Evolutionary conservation across 257 asterid genomes (phyloP).

Genomic region (Cruciata laevipes): DNA sequence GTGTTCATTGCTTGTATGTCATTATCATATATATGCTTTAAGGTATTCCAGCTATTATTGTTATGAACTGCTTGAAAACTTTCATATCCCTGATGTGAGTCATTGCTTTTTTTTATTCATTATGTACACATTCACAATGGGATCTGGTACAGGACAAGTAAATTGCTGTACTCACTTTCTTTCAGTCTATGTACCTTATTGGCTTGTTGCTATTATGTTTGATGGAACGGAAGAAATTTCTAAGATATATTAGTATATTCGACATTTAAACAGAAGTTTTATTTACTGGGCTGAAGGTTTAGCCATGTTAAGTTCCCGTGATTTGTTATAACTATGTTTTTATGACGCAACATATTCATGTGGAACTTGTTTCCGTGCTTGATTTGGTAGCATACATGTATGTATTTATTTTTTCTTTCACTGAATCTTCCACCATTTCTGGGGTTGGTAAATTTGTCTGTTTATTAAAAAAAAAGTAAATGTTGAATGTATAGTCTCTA

Average conservation of each 20-base stretch:
- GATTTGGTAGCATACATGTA: background rate
- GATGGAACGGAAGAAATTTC: background rate
- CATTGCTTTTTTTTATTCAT: background rate
- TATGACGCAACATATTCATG: background rate
- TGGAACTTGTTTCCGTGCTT: background rate
- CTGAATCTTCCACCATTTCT: background rate
- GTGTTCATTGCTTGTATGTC: background rate
- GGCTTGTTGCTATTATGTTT: background rate
- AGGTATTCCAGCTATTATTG: background rate
- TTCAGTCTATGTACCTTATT: background rate
- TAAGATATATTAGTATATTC: background rate
- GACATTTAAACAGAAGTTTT: background rate
- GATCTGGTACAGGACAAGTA: background rate
- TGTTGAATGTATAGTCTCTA: background rate
- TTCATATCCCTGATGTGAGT: background rate
- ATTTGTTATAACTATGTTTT: background rate
- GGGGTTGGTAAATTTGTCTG: background rate
- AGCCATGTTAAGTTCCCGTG: background rate
- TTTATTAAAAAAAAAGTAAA: background rate
- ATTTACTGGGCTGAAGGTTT: background rate
- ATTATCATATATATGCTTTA: background rate
- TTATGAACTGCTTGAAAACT: background rate
- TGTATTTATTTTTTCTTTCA: background rate
- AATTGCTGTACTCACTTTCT: background rate
- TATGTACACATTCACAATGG: too few relatives aligned